These are phyloP conservation scores for Citropsis articulata DNA, from an alignment of 345 rosid species.

Conservation along the genomic window DNA sequence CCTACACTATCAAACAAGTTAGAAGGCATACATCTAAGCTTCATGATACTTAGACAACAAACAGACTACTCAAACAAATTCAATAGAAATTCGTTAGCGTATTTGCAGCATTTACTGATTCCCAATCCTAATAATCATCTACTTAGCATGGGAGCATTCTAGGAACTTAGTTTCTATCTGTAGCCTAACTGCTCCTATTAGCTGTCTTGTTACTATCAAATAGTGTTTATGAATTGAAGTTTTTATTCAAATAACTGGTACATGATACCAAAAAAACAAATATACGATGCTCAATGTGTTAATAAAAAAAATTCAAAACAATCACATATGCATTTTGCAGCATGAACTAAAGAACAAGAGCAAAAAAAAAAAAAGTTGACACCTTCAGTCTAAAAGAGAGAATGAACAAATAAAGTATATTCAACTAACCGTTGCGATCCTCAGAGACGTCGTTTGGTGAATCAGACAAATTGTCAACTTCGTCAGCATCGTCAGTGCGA, in stretches of 20 bases:
- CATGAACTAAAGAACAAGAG: not conserved
- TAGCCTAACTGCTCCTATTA: not conserved
- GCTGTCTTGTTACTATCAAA: not conserved
- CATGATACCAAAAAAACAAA: not conserved
- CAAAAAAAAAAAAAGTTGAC: not conserved
- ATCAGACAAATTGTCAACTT: constrained; percentile 14
- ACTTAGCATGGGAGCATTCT: not conserved
- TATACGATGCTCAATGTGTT: not conserved
- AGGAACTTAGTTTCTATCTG: not conserved
- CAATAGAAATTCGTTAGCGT: not conserved
- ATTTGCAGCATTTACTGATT: not conserved
- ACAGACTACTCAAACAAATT: not conserved
- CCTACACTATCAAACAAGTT: not conserved
- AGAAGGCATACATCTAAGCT: not conserved
- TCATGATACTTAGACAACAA: not conserved
- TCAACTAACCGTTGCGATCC: constrained; percentile 9
- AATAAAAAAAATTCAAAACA: not conserved
- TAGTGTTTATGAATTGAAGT: not conserved
- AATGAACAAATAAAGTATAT: not conserved
- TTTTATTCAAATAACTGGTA: not conserved
- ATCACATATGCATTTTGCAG: not conserved
- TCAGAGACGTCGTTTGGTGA: not conserved
- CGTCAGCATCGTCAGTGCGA: not conserved
- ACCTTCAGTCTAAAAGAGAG: not conserved
- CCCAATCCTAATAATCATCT: not conserved